Base-by-base conservation (phyloP, 192 early-diverging fungal species). In the Obelidium mucronatum region DNA sequence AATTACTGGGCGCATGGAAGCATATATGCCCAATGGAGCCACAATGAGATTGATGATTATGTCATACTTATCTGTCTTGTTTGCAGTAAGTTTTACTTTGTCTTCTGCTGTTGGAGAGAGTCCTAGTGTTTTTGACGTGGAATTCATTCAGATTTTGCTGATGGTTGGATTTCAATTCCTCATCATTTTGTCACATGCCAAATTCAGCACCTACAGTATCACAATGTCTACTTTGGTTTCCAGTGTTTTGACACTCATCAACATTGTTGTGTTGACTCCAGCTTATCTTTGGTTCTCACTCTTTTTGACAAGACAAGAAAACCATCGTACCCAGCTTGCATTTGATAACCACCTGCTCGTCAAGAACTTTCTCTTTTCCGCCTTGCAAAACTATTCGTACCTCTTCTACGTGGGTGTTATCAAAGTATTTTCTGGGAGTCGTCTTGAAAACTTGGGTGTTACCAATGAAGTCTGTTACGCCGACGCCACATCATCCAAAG, bases 301-400 rank as follows among this genome's bases (percentile, higher is more conserved):
- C n/a, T 36, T 35, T 34, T 63, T 81, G 76, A 81, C 58, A 3
- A 59, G 72, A 31, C 28, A 34, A 30, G 80, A 81, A 53, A 81
- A 81, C 55, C 80, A 81, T 51, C 74, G 70, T 30, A 81, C 80
- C 0, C 63, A 79, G 31, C 52, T 78, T 40, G 42, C 53, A 28
- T 70, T 78, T n/a, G 67, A 72, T 67, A 75, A 59, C 58, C 58
- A 24, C 75, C 79, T 87, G 19, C 89, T 89, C 42, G 44, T 81
- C 60, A 92, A 92, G 67, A 77, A 71, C 5, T 89, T 87, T 73
- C 39, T 92, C 22, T 84, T 93, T 63, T 83, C 83, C 48, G 90
- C 91, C 61, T 60, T 92, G 51, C 89, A 91, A 80, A 90, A 85
- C 67, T 93, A 88, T 73, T 82, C 83, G n/a, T 71, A 78, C 3